Evolutionary conservation across 441 rosid species (phyloP), one percentile per base, ranked within the genome.

Genomic region (Populus hybrid): DNA sequence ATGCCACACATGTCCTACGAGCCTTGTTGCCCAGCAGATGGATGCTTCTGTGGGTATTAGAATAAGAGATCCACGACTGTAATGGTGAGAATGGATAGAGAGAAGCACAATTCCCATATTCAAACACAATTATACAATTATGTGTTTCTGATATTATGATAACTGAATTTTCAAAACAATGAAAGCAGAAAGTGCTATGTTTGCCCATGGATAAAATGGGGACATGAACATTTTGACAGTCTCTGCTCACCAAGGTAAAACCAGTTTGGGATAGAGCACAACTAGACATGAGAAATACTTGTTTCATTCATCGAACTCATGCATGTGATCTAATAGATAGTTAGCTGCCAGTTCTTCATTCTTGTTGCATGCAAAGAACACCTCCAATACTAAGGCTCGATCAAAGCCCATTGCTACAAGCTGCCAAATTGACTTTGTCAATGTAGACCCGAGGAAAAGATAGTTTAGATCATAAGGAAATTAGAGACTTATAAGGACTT

Each of bases 321-420:
- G 90, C 86, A 89, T 86, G 81, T 90, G 94, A 82, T 90, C 93
- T 82, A 92, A 80, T 72, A 92, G 91, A 74, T 90, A 92, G 84
- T 90, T 90, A 36, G 94, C 93, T 14, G 97, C 94, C 81, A 89
- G 83, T 74, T 90, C 94, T 79, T 92, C 93, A 10, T 92, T 83
- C 89, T 90, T 90, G 91, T 90, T 90, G 84, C 93, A 92, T 9
- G 97, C 97, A 78, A 90, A 90, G 90, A 87, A 90, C 73, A 88
- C 96, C 28, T 92, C 90, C 73, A 92, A 74, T 6, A 89, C 95
- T 57, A 87, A 38, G 36, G 86, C 88, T 11, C 90, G 83, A 35
- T 89, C 92, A 35, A 89, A 92, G 0, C 95, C 93, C 97, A 90
- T 89, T 6, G 87, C 91, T 80, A 87, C 93, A 69, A 92, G 91